Percentiles rank a stretch among this genome's conserved stretches.
These are phyloP conservation scores for Pestalotiopsis sp. DNA, from an alignment of 2,329 filamentous ascomycete genomes.

Conservation along the genomic window DNA sequence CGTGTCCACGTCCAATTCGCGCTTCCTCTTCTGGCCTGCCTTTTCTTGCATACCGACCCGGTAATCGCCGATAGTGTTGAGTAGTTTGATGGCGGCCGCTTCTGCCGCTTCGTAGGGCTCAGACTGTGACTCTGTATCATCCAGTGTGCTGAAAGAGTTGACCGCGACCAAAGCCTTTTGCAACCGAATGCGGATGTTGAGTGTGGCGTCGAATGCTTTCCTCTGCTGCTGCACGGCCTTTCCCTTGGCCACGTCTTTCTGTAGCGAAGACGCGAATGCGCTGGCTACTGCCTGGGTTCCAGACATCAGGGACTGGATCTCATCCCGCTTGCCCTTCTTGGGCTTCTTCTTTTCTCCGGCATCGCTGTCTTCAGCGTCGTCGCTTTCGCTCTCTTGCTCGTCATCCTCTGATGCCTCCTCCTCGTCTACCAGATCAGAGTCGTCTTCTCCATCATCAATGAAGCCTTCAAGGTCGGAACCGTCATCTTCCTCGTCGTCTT, in stretches of 20 bases:
- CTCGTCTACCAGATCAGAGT: slow-evolving; percentile 26
- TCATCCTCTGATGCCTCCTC: slow-evolving; percentile 28
- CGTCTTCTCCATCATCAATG: slow-evolving; percentile 38
- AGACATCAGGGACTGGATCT: slow-evolving; percentile 37
- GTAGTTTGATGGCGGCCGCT: slow-evolving; percentile 80
- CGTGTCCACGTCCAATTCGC: slow-evolving; percentile 59
- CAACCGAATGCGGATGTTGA: slow-evolving; percentile 88
- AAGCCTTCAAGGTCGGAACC: slow-evolving; percentile 22
- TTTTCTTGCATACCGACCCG: slow-evolving; percentile 61
- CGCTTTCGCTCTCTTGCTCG: slow-evolving; percentile 23
- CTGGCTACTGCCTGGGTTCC: slow-evolving; percentile 61
- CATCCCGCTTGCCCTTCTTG: slow-evolving; percentile 37
- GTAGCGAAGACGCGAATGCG: slow-evolving; percentile 64
- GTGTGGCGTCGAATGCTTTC: slow-evolving; percentile 81
- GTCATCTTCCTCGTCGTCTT: slow-evolving; percentile 20
- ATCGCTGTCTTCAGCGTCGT: slow-evolving; percentile 37
- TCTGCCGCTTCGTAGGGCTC: slow-evolving; percentile 77
- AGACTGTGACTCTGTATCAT: slow-evolving; percentile 44
- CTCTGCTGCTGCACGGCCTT: slow-evolving; percentile 84
- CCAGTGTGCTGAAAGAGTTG: slow-evolving; percentile 68
- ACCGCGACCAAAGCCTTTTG: slow-evolving; percentile 87
- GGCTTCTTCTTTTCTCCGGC: slow-evolving; percentile 9
- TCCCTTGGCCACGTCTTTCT: slow-evolving; percentile 83
- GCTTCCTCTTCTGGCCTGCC: slow-evolving; percentile 39
- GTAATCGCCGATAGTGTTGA: slow-evolving; percentile 77